Conservation (phyloP, 331 rosid species). For the Malus hybrid region DNA sequence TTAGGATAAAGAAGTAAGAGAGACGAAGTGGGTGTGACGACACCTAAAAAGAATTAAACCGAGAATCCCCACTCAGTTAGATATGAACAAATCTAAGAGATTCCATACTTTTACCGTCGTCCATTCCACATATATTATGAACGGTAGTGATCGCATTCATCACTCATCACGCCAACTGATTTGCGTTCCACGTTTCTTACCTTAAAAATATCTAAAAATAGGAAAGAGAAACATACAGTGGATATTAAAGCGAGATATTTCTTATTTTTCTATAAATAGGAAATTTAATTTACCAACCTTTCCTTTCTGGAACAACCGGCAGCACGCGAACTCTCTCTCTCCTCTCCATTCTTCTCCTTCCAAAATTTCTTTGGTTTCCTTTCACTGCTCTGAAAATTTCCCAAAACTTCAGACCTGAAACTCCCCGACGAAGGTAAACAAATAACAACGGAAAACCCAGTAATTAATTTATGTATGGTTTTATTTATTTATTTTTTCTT, state of each 20-base stretch:
- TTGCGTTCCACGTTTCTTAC: not conserved
- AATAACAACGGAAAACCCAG: not conserved
- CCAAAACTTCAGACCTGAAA: not conserved
- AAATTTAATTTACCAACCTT: not conserved
- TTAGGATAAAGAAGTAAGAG: too few relatives aligned
- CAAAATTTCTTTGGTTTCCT: not conserved
- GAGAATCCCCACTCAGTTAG: not conserved
- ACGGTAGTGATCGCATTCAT: not conserved
- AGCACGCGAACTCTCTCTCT: not conserved
- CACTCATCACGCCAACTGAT: not conserved
- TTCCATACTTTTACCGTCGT: not conserved
- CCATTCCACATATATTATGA: not conserved
- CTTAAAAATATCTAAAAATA: not conserved
- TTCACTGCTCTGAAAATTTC: not conserved
- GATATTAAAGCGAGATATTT: not conserved
- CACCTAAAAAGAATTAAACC: not conserved
- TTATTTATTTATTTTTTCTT: not conserved
- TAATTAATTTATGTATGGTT: not conserved
- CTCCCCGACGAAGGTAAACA: not conserved
- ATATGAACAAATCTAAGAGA: not conserved
- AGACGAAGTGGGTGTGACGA: not conserved
- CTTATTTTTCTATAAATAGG: not conserved
- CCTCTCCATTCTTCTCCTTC: not conserved
- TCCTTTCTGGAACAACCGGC: not conserved
- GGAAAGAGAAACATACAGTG: not conserved